Evolutionary conservation across 805 yeast genomes (phyloP), one percentile per base, ranked within the genome.

Genomic region (Zygosaccharomyces lentus): DNA sequence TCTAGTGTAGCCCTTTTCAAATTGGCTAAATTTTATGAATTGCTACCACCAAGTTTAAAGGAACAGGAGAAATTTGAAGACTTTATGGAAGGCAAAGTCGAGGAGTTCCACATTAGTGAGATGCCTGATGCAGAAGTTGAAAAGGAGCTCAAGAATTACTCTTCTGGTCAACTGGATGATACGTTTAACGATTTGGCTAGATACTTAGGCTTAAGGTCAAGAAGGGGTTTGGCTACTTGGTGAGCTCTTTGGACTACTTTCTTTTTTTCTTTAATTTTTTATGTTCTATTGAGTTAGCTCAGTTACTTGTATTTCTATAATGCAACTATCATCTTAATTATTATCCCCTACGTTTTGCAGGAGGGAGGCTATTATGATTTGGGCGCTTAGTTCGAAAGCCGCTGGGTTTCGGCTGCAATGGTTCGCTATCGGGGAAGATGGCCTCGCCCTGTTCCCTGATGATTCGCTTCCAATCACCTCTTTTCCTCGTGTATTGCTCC

Each of bases 401-500:
- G 13, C 29, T 36, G 24, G 23, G 36, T 35, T 55, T 61, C 34
- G 61, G 66, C 49, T 60, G 65, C 16, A 57, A 31, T 13, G 67
- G 68, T 47, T 61, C 58, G 36, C 67, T 55, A 42, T 58, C 59
- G 30, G 74, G 72, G 55, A 68, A 70, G 30, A 66, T 51, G 34
- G 67, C 75, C 34, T 61, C 55, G 49, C 75, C 78, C 53, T 75
- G 76, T 37, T 77, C 75, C 48, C 79, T 85, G 13, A 82, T 73
- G 31, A 77, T 53, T 47, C 55, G 68, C 66, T 84, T 87, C 98
- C 98, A 91, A 59, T 89, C 96, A 58, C 72, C 78, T 63, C 82
- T 77, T 66, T 82, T 81, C 61, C 95, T 75, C 9, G 70, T 61
- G 58, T 80, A 91, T 56, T 82, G 67, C 62, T 93, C 98, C 82